Conservation (phyloP, 768 basidiomycete species). For the Tulasnella sp. region DNA sequence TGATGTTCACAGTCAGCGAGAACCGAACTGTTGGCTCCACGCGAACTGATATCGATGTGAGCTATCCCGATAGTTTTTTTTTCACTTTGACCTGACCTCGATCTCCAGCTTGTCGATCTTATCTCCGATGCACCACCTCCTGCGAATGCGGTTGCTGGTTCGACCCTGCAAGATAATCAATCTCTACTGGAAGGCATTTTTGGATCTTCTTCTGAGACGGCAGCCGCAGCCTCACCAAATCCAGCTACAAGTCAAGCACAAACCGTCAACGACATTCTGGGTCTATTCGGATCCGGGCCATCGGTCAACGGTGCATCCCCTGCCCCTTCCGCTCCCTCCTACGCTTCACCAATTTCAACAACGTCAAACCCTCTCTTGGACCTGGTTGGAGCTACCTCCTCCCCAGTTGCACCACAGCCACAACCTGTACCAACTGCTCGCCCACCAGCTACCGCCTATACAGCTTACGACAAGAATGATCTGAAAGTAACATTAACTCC, state of each 20-base stretch:
- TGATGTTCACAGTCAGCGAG: conserved; percentile 58
- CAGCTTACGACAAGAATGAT: conserved; percentile 85
- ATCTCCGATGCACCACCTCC: conserved; percentile 30
- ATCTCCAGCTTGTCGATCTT: conserved; percentile 72
- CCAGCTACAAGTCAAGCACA: conserved; percentile 33
- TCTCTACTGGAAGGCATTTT: conserved; percentile 91
- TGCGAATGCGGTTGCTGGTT: conserved; percentile 30
- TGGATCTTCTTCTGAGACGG: conserved; percentile 34
- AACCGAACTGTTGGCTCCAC: conserved; percentile 93
- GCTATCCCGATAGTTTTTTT: conserved; percentile 18
- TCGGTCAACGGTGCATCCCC: conserved; percentile 28
- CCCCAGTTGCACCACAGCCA: conserved; percentile 19
- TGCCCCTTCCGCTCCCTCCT: conserved; percentile 21
- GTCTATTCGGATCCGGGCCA: conserved; percentile 57
- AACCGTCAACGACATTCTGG: conserved; percentile 80
- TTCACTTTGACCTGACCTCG: conserved; percentile 26
- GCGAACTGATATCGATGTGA: conserved; percentile 56
- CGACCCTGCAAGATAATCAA: conserved; percentile 49
- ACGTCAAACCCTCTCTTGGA: conserved; percentile 22
- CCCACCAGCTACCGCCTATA: conserved; percentile 55
- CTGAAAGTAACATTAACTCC: conserved; percentile 84
- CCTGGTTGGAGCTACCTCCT: conserved; percentile 20
- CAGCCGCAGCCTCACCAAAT: conserved; percentile 28
- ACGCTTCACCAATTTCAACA: conserved; percentile 24
- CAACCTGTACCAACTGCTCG: conserved; percentile 23